phyloP scores from a whole-genome alignment of 2,329 filamentous ascomycete species.

The Helicocarpus griseus region DNA sequence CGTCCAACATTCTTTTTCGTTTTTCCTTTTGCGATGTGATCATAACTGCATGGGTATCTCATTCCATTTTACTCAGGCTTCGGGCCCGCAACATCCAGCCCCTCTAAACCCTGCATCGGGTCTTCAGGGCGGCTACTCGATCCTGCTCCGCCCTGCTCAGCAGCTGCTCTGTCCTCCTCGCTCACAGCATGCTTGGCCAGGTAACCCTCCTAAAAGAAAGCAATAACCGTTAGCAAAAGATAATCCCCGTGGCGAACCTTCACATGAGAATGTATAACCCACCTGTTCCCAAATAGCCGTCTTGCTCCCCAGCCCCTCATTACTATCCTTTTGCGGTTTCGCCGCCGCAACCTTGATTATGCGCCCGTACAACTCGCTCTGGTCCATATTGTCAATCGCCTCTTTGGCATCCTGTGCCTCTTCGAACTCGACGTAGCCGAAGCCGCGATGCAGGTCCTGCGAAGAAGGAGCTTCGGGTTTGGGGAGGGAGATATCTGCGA shows the following conservation, averaged over 20 bases:
- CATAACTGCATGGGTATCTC: no score
- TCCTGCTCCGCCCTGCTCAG: constrained; percentile 44
- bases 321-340: constrained; percentile 80
- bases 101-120: constrained; percentile 93
- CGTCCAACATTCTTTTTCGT: not conserved
- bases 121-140: constrained; percentile 55
- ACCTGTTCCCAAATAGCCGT: constrained; percentile 98
- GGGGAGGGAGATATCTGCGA: constrained; percentile 80
- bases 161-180: constrained; percentile 62
- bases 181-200: constrained; percentile 76
- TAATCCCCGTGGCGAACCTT: constrained; percentile 1
- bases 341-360: constrained; percentile 87
- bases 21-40: not conserved
- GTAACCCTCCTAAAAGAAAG: constrained; percentile 72
- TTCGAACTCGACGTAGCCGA: constrained; percentile 94
- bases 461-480: constrained; percentile 76
- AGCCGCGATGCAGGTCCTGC: constrained; percentile 74
- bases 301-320: constrained; percentile 82
- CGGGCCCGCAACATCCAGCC: constrained; percentile 86
- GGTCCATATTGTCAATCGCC: constrained; percentile 98
- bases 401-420: constrained; percentile 76
- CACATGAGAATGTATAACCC: constrained; percentile 21
- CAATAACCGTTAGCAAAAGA: not conserved
- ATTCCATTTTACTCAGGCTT: constrained; percentile 54
- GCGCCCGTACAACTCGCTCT: constrained; percentile 85